These are phyloP conservation scores for Stachybotrys chartarum DNA, from an alignment of 2,329 filamentous ascomycete genomes.

Conservation along the genomic window DNA sequence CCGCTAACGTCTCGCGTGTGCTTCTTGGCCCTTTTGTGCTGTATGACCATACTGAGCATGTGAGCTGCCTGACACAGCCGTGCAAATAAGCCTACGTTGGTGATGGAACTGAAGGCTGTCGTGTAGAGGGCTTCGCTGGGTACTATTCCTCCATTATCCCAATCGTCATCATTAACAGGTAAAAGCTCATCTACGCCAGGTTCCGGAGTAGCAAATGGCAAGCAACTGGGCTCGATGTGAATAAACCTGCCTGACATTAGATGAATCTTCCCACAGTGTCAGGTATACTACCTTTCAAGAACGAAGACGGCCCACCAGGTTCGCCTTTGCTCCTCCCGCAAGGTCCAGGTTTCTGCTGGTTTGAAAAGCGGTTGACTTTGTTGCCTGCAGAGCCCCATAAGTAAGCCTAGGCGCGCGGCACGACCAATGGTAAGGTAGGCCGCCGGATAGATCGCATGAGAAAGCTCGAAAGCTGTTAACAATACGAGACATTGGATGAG, in stretches of 20 bases:
- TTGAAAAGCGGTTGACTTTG: slow-evolving; percentile 6
- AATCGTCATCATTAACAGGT: slow-evolving; percentile 11
- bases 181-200: slow-evolving; percentile 7
- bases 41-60: slow-evolving; percentile 10
- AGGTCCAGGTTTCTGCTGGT: slow-evolving; percentile 8
- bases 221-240: slow-evolving; percentile 3
- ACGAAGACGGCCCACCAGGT: slow-evolving; percentile 13
- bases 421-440: slow-evolving; percentile 11
- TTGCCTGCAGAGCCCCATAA: slow-evolving; percentile 8
- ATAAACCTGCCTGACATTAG: slow-evolving; percentile 3
- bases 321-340: slow-evolving; percentile 10
- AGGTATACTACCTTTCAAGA: slow-evolving; percentile 8
- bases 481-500: slow-evolving; percentile 9
- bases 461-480: slow-evolving; percentile 7
- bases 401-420: slow-evolving; percentile 8
- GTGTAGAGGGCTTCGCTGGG: slow-evolving; percentile 10
- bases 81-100: slow-evolving; percentile 8
- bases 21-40: slow-evolving; percentile 3
- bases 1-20: not conserved
- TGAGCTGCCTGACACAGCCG: slow-evolving; percentile 11
- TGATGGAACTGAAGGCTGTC: slow-evolving; percentile 5
- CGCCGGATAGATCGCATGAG: slow-evolving; percentile 10
- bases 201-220: slow-evolving; percentile 6
- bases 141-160: slow-evolving; percentile 8
- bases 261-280: not conserved